These are phyloP conservation scores for Catunica adiposa DNA, from an alignment of 2,329 filamentous ascomycete species.

Conservation along the genomic window DNA sequence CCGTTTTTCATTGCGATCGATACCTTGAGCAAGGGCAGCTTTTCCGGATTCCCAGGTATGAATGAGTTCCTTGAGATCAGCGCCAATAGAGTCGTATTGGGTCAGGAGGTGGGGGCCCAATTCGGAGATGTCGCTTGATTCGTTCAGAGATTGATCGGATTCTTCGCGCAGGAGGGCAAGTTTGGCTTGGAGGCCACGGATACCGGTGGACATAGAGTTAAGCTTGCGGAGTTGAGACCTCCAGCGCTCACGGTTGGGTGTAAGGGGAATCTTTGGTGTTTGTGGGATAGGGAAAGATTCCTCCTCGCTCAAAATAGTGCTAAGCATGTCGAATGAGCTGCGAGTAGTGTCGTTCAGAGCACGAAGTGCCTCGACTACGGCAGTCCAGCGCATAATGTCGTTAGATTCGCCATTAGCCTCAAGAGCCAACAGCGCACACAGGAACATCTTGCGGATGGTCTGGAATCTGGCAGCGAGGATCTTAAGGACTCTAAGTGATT, in stretches of 20 bases:
- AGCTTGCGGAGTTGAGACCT: slow-evolving; percentile 78
- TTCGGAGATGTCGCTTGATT: slow-evolving; percentile 54
- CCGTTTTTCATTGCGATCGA: slow-evolving; percentile 63
- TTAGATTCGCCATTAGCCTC: slow-evolving; percentile 63
- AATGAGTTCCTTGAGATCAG: slow-evolving; percentile 65
- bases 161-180: slow-evolving; percentile 84
- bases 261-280: slow-evolving; percentile 43
- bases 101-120: slow-evolving; percentile 63
- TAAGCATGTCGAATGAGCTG: slow-evolving; percentile 47
- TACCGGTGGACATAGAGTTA: slow-evolving; percentile 73
- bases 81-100: slow-evolving; percentile 89
- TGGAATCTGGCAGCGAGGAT: slow-evolving; percentile 67
- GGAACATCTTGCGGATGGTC: slow-evolving; percentile 63
- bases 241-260: slow-evolving; percentile 67
- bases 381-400: slow-evolving; percentile 65
- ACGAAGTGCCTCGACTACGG: slow-evolving; percentile 59
- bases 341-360: slow-evolving; percentile 45
- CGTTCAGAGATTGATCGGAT: slow-evolving; percentile 62
- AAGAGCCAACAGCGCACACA: slow-evolving; percentile 78
- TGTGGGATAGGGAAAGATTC: slow-evolving; percentile 44
- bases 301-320: slow-evolving; percentile 57
- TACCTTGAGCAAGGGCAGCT: slow-evolving; percentile 61
- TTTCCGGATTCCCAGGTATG: slow-evolving; percentile 80
- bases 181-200: slow-evolving; percentile 84
- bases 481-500: slow-evolving; percentile 66